A percentile compares a stretch with the other conserved stretches of the same genome.
These are phyloP conservation scores for Podaxis sp. DNA, from an alignment of 768 basidiomycete genomes.

Conservation along the genomic window DNA sequence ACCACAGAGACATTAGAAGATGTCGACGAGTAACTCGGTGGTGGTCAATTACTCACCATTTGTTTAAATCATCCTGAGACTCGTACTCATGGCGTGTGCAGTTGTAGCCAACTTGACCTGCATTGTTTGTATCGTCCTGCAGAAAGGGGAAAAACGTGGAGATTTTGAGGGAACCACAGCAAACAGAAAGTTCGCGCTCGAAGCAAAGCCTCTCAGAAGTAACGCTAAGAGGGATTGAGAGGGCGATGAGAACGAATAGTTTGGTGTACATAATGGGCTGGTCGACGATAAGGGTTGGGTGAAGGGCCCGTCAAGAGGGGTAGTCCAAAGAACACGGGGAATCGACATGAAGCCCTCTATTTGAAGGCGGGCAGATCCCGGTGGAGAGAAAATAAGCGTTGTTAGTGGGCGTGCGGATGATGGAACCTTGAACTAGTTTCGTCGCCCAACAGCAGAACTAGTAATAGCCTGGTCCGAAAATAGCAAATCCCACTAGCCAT, in stretches of 20 bases:
- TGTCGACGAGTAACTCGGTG: neutral
- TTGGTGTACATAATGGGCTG: neutral
- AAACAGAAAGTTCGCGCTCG: neutral
- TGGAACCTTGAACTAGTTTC: neutral
- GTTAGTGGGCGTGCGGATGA: neutral
- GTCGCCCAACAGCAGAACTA: neutral
- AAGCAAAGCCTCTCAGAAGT: neutral
- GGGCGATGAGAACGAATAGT: neutral
- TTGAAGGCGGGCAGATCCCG: neutral
- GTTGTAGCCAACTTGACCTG: neutral
- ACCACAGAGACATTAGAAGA: neutral
- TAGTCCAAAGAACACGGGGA: neutral
- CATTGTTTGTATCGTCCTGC: neutral
- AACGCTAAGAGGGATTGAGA: neutral
- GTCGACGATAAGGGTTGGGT: neutral
- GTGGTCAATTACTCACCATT: neutral
- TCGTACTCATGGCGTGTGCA: neutral
- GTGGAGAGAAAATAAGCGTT: neutral
- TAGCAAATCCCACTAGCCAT: neutral
- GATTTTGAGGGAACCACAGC: slow-evolving; percentile 2
- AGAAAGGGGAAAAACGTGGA: neutral
- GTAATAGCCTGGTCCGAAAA: neutral
- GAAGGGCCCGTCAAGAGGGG: neutral
- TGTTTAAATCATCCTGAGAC: neutral
- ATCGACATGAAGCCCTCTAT: neutral